Conservation (phyloP, 352 stramenopile genomes). For the Phytophthora lateralis region DNA sequence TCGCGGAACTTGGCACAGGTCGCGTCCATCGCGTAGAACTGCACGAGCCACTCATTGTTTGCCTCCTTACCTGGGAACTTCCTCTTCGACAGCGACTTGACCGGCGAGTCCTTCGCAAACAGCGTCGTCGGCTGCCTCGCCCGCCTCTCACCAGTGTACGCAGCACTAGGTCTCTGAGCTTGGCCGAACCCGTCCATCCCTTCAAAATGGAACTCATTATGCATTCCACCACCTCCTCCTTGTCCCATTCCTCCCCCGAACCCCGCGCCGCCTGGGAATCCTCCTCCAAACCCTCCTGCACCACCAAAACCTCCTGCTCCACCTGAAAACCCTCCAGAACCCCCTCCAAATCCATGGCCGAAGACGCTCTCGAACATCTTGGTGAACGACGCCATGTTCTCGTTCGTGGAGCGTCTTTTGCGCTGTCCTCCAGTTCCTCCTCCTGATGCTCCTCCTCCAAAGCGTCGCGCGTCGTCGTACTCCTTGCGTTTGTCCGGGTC, state of each 20-base stretch:
- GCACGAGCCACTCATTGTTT: constrained; percentile 84
- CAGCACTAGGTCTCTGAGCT: constrained; percentile 28
- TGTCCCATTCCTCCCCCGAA: constrained; percentile 26
- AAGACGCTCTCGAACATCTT: constrained; percentile 92
- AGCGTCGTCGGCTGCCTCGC: constrained; percentile 43
- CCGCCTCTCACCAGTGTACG: constrained; percentile 11
- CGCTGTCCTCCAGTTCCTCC: constrained; percentile 35
- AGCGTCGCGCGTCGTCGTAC: constrained; percentile 85
- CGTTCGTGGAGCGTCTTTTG: constrained; percentile 45
- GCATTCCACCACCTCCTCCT: constrained; percentile 38
- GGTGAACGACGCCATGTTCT: constrained; percentile 75
- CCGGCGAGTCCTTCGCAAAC: constrained; percentile 65
- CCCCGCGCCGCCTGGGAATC: constrained; percentile 27
- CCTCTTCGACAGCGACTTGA: constrained; percentile 66
- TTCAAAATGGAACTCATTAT: constrained; percentile 79
- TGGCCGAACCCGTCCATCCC: constrained; percentile 82
- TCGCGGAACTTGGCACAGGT: constrained; percentile 63
- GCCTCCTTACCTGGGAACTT: constrained; percentile 74
- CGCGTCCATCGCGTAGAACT: constrained; percentile 77
- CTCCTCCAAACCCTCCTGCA: constrained; percentile 32
- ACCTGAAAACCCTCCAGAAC: constrained; percentile 27
- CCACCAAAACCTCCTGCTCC: constrained; percentile 38
- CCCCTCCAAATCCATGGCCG: constrained; percentile 57
- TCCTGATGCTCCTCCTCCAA: constrained; percentile 27
- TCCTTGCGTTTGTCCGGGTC: constrained; percentile 89